These are phyloP conservation scores for Penicillium riverlandense DNA, from an alignment of 495 filamentous ascomycete genomes.

Conservation along the genomic window DNA sequence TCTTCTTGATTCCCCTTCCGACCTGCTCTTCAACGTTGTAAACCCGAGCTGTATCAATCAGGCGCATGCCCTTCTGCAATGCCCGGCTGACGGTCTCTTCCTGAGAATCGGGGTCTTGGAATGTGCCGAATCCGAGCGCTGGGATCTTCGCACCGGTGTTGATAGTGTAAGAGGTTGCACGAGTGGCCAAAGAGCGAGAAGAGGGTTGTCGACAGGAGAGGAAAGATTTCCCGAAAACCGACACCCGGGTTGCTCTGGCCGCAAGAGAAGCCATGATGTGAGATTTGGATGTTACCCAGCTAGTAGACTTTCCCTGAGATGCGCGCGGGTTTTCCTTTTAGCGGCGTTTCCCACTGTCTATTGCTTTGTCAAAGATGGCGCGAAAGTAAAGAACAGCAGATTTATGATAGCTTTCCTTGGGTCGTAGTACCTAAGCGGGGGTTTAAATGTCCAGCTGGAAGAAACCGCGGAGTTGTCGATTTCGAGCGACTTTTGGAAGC, in stretches of 20 bases:
- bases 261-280: not conserved
- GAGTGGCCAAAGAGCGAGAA: not conserved
- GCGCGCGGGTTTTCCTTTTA: not conserved
- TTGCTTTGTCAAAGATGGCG: not conserved
- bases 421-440: not conserved
- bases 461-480: not conserved
- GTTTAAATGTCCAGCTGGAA: not conserved
- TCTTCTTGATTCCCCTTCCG: conserved; percentile 7
- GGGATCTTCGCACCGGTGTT: conserved; percentile 39
- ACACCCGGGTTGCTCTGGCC: not conserved
- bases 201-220: not conserved
- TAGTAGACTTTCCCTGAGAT: not conserved
- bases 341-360: not conserved
- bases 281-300: not conserved
- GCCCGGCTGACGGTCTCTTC: conserved; percentile 33
- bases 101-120: conserved; percentile 34
- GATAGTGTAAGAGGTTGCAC: conserved; percentile 5
- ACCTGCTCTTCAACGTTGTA: conserved; percentile 4
- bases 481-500: not conserved
- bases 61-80: conserved; percentile 44
- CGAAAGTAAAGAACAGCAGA: not conserved
- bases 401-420: not conserved
- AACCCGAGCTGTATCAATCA: conserved; percentile 48
- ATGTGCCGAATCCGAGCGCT: conserved; percentile 34
- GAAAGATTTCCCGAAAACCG: not conserved